Evolutionary conservation across 495 filamentous ascomycete genomes (phyloP).

Genomic region (Podospora fimiseda): DNA sequence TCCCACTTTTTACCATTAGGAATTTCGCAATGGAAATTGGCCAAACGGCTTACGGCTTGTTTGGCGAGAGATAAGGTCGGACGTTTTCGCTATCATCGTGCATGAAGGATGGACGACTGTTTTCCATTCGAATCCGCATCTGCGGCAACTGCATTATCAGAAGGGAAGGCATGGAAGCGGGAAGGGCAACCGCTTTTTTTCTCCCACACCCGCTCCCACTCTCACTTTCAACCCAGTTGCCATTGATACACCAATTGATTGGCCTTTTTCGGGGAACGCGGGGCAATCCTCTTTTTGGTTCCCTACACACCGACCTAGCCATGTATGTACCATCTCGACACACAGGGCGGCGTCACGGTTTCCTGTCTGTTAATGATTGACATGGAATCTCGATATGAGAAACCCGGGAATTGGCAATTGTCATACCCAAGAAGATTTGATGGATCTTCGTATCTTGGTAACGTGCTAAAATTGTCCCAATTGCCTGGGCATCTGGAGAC

Average conservation of each 20-base stretch:
- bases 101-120: too few species aligned
- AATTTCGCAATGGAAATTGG: conserved; percentile 29
- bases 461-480: neutral
- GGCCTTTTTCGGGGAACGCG: neutral
- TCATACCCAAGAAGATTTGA: neutral
- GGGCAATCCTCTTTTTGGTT: neutral
- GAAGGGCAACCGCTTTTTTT: neutral
- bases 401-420: neutral
- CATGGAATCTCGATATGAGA: too few species aligned
- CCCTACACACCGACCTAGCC: too few species aligned
- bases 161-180: neutral
- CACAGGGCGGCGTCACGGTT: neutral
- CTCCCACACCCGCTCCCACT: too few species aligned
- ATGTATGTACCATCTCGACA: neutral
- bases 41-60: neutral
- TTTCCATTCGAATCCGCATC: conserved; percentile 6
- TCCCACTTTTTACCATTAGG: conserved; percentile 30
- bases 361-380: neutral
- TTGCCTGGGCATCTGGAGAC: neutral
- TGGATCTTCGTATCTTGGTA: neutral
- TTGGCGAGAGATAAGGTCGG: conserved; percentile 28
- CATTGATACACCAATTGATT: neutral
- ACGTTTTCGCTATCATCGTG: conserved; percentile 18
- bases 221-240: neutral
- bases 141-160: neutral